Evolutionary conservation across 768 basidiomycete species (phyloP), one percentile per base, ranked within the genome.

Genomic region (Scleroderma bovista): DNA sequence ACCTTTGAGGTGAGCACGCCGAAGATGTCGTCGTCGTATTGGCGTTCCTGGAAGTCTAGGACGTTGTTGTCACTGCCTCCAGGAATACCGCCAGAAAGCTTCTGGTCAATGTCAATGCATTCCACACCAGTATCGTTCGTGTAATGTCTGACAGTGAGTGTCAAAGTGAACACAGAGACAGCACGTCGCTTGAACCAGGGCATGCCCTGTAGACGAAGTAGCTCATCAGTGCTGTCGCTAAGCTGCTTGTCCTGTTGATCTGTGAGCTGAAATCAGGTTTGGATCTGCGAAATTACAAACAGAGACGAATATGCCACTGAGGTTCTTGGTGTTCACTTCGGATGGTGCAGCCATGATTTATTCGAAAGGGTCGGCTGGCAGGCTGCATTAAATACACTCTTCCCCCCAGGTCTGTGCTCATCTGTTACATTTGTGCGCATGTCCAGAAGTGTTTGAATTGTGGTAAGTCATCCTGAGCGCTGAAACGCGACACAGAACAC

Each of bases 181-280:
- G 76, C 75, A 51, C 75, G 81, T 56, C 88, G 79, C 56, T 72
- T 84, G 42, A 82, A 51, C 88, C 88, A 91, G 31, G 81, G 63
- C 29, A 91, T 74, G 44, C 88, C 88, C 62, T 90, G 88, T 2
- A 84, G 70, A 29, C 65, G 61, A 37, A 91, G 79, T 52, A 91
- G 82, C 23, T 72, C 72, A 46, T 88, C 86, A 5, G 75, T 73
- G 31, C 61, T 57, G 56, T 83, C 85, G 36, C 81, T 84, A 46
- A 88, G 73, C 2, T 70, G 39, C 66, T 84, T 88, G 72, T 85
- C 88, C 88, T 89, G 51, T 47, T 37, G 39, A 42, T 16, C 26
- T 9, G 38, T 17, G 22, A 29, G 19, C 31, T 36, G 19, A 36
- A 11, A 40, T 17, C 2, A 26, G 22, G 17, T 24, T 38, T 32